These are phyloP conservation scores for Conticribra guillardii DNA, from an alignment of 108 stramenopile genomes.

Conservation along the genomic window DNA sequence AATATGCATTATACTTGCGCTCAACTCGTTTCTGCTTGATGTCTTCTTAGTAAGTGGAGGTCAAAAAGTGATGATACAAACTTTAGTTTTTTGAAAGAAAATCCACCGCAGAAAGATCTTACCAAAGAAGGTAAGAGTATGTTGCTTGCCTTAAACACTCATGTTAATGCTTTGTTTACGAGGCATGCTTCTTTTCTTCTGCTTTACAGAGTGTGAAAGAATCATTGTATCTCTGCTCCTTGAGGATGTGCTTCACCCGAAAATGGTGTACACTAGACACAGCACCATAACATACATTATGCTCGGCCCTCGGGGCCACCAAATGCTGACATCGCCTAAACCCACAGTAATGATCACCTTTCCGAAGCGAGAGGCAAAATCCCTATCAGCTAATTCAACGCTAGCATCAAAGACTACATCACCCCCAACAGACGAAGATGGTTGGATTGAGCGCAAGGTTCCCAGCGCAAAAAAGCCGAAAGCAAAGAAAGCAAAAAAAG, in stretches of 20 bases:
- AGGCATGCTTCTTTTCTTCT: background rate
- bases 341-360: constrained; percentile 36
- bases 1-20: no score
- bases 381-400: constrained; percentile 7
- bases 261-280: constrained; percentile 61
- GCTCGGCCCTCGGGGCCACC: constrained; percentile 25
- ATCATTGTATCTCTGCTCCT: constrained; percentile 41
- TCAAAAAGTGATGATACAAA: constrained; percentile 39
- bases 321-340: constrained; percentile 30
- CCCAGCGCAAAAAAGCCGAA: constrained; percentile 22
- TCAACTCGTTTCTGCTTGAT: no score
- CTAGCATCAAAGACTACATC: constrained; percentile 18
- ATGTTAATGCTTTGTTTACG: no score
- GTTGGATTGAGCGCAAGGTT: constrained; percentile 45
- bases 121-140: constrained; percentile 65
- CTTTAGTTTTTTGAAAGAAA: constrained; percentile 54
- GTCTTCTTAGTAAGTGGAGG: constrained; percentile 34
- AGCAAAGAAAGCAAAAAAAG: constrained; percentile 26
- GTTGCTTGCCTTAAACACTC: background rate
- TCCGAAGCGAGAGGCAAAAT: constrained; percentile 8
- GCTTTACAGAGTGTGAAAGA: constrained; percentile 34
- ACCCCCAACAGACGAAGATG: constrained; percentile 32
- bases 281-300: constrained; percentile 33
- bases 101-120: constrained; percentile 73
- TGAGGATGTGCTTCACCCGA: constrained; percentile 55